Conservation (phyloP, 805 yeast species). For the Nakazawaea ernobii region DNA sequence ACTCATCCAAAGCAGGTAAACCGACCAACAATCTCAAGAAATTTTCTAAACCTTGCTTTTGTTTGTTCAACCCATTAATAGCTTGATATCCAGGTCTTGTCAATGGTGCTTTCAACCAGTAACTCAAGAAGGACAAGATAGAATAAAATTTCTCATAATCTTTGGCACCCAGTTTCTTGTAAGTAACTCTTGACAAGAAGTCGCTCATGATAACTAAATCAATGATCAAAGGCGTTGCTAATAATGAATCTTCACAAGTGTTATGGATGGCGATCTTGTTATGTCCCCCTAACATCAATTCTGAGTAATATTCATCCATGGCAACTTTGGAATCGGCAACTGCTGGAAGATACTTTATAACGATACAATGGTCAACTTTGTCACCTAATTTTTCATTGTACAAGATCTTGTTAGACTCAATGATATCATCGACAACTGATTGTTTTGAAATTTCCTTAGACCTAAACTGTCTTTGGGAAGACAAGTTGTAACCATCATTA, state of each 20-base stretch:
- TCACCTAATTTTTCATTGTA: slow-evolving; percentile 77
- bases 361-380: slow-evolving; percentile 88
- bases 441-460: slow-evolving; percentile 93
- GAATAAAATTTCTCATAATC: slow-evolving; percentile 70
- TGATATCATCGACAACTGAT: slow-evolving; percentile 91
- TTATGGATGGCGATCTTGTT: slow-evolving; percentile 91
- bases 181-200: slow-evolving; percentile 80
- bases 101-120: slow-evolving; percentile 96
- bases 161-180: slow-evolving; percentile 49
- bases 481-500: slow-evolving; percentile 89
- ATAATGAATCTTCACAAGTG: slow-evolving; percentile 91
- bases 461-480: slow-evolving; percentile 89
- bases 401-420: slow-evolving; percentile 77
- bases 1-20: slow-evolving; percentile 82
- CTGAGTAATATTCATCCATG: slow-evolving; percentile 97
- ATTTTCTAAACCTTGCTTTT: slow-evolving; percentile 88
- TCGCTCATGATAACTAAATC: slow-evolving; percentile 89
- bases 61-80: slow-evolving; percentile 91
- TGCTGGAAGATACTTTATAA: slow-evolving; percentile 88
- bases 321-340: slow-evolving; percentile 97
- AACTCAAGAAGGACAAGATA: slow-evolving; percentile 79
- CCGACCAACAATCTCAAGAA: slow-evolving; percentile 86
- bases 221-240: slow-evolving; percentile 92
- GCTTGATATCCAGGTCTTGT: slow-evolving; percentile 87
- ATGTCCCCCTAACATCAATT: slow-evolving; percentile 96